Conservation (phyloP, 2,329 filamentous ascomycete genomes). For the Lasiodiplodia theobromae region DNA sequence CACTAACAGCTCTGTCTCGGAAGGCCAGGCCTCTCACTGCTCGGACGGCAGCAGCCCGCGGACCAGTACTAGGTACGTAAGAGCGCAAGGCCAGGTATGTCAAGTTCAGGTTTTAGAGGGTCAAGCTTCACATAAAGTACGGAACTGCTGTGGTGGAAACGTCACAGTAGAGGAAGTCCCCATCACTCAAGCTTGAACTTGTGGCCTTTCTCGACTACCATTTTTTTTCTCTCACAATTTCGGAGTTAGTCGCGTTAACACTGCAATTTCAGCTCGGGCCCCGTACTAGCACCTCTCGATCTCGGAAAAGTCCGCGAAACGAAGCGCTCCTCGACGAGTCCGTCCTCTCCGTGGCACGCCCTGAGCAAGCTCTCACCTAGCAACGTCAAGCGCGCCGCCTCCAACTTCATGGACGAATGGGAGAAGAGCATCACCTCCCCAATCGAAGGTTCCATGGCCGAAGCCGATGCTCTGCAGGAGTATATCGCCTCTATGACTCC, state of each 20-base stretch:
- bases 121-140: slow-evolving; percentile 6
- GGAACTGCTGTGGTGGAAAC: neutral
- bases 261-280: slow-evolving; percentile 12
- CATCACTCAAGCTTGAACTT: slow-evolving; percentile 28
- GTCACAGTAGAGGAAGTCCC: neutral
- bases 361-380: slow-evolving; percentile 76
- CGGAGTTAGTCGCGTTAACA: neutral
- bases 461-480: slow-evolving; percentile 26
- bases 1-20: slow-evolving; percentile 56
- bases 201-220: slow-evolving; percentile 35
- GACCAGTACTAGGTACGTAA: slow-evolving; percentile 61
- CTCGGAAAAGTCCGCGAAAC: slow-evolving; percentile 19
- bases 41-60: slow-evolving; percentile 56
- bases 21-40: slow-evolving; percentile 52
- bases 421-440: slow-evolving; percentile 62
- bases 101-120: slow-evolving; percentile 27
- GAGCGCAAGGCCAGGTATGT: slow-evolving; percentile 30
- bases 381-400: slow-evolving; percentile 83
- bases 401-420: slow-evolving; percentile 88
- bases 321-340: slow-evolving; percentile 36
- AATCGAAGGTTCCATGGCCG: slow-evolving; percentile 20
- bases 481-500: slow-evolving; percentile 9
- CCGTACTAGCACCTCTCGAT: slow-evolving; percentile 26
- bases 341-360: slow-evolving; percentile 67
- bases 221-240: slow-evolving; percentile 28